These are phyloP conservation scores for Xylariaceae sp. DNA, from an alignment of 2,329 filamentous ascomycete species.

Conservation along the genomic window DNA sequence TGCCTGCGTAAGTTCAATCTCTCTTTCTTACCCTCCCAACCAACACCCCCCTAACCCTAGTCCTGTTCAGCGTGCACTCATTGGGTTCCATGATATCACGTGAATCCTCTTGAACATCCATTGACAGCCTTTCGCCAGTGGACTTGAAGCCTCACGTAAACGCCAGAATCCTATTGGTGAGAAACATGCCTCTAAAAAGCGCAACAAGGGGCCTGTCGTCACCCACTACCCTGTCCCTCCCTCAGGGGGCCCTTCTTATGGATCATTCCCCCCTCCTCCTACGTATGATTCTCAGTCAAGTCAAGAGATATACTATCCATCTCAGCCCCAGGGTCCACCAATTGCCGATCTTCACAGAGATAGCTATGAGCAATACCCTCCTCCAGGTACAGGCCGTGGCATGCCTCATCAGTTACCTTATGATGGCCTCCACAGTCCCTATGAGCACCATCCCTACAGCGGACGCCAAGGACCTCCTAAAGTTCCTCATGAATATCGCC, in stretches of 20 bases:
- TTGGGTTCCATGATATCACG: not conserved
- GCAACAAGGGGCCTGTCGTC: constrained; percentile 30
- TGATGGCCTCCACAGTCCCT: constrained; percentile 5
- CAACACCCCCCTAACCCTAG: too few relatives aligned
- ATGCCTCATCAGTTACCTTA: constrained; percentile 4
- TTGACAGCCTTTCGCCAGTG: constrained; percentile 21
- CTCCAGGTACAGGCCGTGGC: constrained; percentile 3
- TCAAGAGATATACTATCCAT: constrained; percentile 10
- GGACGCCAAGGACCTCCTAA: constrained; percentile 7
- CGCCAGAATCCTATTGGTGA: constrained; percentile 25
- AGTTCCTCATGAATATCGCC: constrained; percentile 1
- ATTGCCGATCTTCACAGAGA: constrained; percentile 4
- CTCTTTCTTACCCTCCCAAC: not conserved
- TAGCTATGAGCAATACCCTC: constrained; percentile 12
- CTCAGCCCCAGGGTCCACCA: constrained; percentile 17
- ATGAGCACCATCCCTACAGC: constrained; percentile 9
- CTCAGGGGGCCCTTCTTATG: constrained; percentile 8
- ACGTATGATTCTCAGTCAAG: constrained; percentile 17
- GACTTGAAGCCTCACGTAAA: constrained; percentile 29
- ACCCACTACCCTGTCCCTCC: constrained; percentile 30
- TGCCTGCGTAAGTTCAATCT: constrained; percentile 30
- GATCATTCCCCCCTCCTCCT: constrained; percentile 17
- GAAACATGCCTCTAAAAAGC: constrained; percentile 19
- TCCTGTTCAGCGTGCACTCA: not conserved
- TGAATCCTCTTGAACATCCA: not conserved